A percentile compares a stretch with the other conserved stretches of the same genome.
These are phyloP conservation scores for Xylaria sp. DNA, from an alignment of 495 filamentous ascomycete genomes.

Conservation along the genomic window DNA sequence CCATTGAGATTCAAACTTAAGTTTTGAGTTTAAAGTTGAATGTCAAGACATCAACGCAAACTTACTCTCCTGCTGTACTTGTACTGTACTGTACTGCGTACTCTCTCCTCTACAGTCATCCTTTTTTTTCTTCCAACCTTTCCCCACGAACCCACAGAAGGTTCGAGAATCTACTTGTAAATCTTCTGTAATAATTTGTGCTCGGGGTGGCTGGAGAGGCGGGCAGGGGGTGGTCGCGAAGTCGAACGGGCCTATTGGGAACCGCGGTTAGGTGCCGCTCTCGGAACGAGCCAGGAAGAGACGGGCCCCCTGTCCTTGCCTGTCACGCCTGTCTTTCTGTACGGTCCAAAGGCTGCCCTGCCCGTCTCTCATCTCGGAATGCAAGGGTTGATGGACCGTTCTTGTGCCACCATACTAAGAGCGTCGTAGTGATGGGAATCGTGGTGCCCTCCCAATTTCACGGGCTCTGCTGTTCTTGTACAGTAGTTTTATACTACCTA, in stretches of 20 bases:
- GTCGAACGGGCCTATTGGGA: constrained; percentile 26
- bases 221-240: constrained; percentile 13
- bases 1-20: background rate
- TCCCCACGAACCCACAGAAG: constrained; percentile 48
- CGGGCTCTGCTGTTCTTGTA: constrained; percentile 3
- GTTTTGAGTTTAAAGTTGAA: background rate
- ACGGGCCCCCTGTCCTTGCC: constrained; percentile 21
- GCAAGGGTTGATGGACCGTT: constrained; percentile 28
- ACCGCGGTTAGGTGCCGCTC: constrained; percentile 38
- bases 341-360: constrained; percentile 13
- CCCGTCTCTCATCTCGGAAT: constrained; percentile 28
- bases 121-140: background rate
- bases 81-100: background rate
- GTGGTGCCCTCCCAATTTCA: constrained; percentile 16
- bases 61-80: no score
- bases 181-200: constrained; percentile 32
- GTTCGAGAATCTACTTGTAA: constrained; percentile 49
- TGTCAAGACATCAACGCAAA: background rate
- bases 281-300: constrained; percentile 37
- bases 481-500: no score
- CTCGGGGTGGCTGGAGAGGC: constrained; percentile 21
- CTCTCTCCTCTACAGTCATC: background rate
- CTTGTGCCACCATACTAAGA: constrained; percentile 26
- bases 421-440: constrained; percentile 19
- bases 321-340: constrained; percentile 6